Evolutionary conservation across 768 basidiomycete genomes (phyloP).

Genomic region (Chalciporus chontae): DNA sequence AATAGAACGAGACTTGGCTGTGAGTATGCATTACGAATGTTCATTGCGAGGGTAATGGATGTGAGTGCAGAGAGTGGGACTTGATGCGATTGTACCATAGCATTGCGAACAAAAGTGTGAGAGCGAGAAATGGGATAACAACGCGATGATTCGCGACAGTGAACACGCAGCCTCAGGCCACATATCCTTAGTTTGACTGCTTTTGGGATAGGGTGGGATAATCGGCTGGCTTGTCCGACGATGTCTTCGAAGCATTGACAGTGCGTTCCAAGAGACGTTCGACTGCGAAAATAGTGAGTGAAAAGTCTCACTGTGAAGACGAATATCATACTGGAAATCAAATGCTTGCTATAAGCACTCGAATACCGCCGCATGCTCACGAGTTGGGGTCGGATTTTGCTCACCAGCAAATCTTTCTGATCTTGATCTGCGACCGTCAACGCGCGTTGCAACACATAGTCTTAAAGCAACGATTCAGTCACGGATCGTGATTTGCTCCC

Average conservation of each 20-base stretch:
- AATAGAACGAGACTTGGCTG: conserved; percentile 20
- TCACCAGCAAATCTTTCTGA: conserved; percentile 65
- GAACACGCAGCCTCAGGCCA: conserved; percentile 4
- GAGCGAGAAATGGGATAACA: conserved; percentile 10
- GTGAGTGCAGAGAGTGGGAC: conserved; percentile 30
- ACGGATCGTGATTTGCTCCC: background rate
- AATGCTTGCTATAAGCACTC: conserved; percentile 74
- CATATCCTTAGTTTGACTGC: conserved; percentile 19
- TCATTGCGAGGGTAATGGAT: conserved; percentile 31
- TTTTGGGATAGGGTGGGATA: conserved; percentile 28
- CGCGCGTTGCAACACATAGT: conserved; percentile 84
- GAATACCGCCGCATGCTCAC: conserved; percentile 68
- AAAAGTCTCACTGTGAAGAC: background rate
- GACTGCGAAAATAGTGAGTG: conserved; percentile 39
- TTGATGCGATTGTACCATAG: conserved; percentile 36
- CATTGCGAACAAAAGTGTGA: conserved; percentile 31
- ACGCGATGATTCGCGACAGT: conserved; percentile 7
- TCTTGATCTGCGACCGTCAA: conserved; percentile 64
- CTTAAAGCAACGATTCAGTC: conserved; percentile 34
- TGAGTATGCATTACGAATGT: conserved; percentile 36
- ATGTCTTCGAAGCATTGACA: conserved; percentile 24
- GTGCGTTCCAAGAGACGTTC: conserved; percentile 65
- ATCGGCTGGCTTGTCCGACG: conserved; percentile 28
- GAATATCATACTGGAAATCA: conserved; percentile 63
- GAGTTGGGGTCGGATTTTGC: conserved; percentile 63